Base-by-base conservation (phyloP, 1,139 yeast genomes). In the Hemisphaericaspora subhashii region DNA sequence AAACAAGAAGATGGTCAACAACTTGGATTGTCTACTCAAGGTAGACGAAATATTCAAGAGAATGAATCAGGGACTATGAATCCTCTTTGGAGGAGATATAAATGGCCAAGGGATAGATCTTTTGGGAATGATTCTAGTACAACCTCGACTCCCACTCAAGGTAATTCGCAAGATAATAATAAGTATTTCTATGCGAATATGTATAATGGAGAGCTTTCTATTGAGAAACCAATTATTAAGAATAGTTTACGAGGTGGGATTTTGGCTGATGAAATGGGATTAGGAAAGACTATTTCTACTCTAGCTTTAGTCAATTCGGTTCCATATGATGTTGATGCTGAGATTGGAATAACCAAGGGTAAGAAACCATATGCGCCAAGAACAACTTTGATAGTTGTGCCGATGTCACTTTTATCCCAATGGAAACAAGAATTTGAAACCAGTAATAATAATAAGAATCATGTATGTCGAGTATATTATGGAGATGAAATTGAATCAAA, bases 261-360 rank as follows among this genome's bases (percentile, higher is more conserved):
- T 13, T 65, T 90, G n/a, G 96, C 97, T 0, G 98, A 90, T 61
- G 98, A 90, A 58, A 90, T 90, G 98, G 98, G 98, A 0, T 69
- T 90, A 6, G 98, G 98, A 32, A 90, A 90, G 55, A 90, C 98
- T 0, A 86, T 90, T 15, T 85, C 96, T 0, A 80, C 95, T 0
- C 62, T 88, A 44, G 77, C 97, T 0, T 62, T 92, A 37, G 68
- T 92, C 5, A 79, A 84, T 42, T 73, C 86, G 0, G 79, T 74
- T 7, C 86, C 88, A 0, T 60, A 54, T 36, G 88, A 82, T 53
- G 39, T 39, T 12, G 7, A 23, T 9, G 21, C 15, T 8, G 21
- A 15, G 7, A 14, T 45, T 39, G 13, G 40, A 34, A 18, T 18
- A n/a, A 13, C 10, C 8, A n/a, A 6, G 10, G 20, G 20, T 8